These are phyloP conservation scores for Artemisia argyi DNA, from an alignment of 129 eudicot species.

Conservation along the genomic window DNA sequence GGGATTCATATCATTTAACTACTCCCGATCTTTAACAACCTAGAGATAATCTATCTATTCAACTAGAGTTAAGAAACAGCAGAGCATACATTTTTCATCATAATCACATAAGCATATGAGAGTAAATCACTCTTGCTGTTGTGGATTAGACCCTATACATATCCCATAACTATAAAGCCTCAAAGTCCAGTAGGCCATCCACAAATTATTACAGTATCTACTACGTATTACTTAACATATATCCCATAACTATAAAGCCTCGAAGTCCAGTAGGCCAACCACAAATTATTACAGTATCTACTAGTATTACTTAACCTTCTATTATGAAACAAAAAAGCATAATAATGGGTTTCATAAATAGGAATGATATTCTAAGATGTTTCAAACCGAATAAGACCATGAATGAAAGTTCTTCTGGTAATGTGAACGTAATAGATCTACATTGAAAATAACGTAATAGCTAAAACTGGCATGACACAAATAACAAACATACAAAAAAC, in stretches of 20 bases:
- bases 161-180: conserved; percentile 18
- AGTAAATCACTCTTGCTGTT: not conserved
- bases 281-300: conserved; percentile 6
- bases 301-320: conserved; percentile 12
- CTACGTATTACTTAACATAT: too few species aligned
- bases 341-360: conserved; percentile 11
- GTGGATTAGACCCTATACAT: not conserved
- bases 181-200: conserved; percentile 25
- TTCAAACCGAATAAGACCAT: conserved; percentile 18
- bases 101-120: not conserved
- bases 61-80: not conserved
- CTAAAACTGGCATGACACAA: conserved; percentile 1
- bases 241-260: conserved; percentile 18
- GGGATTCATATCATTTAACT: not conserved
- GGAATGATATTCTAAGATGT: conserved; percentile 18
- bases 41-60: not conserved
- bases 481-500: not conserved
- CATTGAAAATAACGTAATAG: conserved; percentile 9
- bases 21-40: not conserved
- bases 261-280: conserved; percentile 24
- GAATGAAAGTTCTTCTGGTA: conserved; percentile 11
- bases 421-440: conserved; percentile 8
- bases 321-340: not conserved
- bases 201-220: conserved; percentile 6
- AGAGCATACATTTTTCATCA: not conserved